phyloP scores from a whole-genome alignment of 768 basidiomycete genomes.

The Tylopilus felleus region DNA sequence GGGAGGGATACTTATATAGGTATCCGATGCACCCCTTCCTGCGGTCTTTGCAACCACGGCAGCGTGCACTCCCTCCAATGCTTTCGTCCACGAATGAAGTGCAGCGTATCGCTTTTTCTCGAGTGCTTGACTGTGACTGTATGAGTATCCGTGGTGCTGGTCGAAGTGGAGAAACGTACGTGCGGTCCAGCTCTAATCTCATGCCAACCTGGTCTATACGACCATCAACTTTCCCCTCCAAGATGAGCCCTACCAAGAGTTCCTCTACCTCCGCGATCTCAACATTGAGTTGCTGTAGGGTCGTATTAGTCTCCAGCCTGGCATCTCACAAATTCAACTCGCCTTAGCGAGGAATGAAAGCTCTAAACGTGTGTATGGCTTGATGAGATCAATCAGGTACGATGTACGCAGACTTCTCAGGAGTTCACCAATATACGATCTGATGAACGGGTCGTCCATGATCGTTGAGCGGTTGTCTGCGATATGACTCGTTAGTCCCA shows the following conservation, averaged over 20 bases:
- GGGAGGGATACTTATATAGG: conserved; percentile 34
- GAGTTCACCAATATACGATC: conserved; percentile 93
- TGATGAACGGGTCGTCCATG: conserved; percentile 94
- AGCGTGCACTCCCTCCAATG: conserved; percentile 74
- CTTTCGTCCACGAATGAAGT: conserved; percentile 76
- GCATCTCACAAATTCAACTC: conserved; percentile 8
- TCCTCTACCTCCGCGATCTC: conserved; percentile 89
- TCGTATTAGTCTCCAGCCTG: neutral
- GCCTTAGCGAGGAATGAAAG: conserved; percentile 91
- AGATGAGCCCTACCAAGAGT: conserved; percentile 85
- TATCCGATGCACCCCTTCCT: conserved; percentile 28
- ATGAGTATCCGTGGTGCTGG: conserved; percentile 1
- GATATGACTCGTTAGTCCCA: neutral
- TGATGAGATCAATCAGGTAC: conserved; percentile 96
- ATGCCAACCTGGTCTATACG: conserved; percentile 96
- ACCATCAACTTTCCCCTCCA: conserved; percentile 97
- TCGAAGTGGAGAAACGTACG: conserved; percentile 42
- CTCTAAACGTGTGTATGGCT: conserved; percentile 94
- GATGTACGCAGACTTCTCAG: conserved; percentile 91
- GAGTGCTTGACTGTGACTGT: conserved; percentile 67
- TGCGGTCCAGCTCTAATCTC: conserved; percentile 84
- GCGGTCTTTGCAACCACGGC: conserved; percentile 73
- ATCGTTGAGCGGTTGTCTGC: conserved; percentile 92
- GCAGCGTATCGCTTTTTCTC: conserved; percentile 85
- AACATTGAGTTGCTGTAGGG: conserved; percentile 88